phyloP scores from a whole-genome alignment of 148 eudicot species.

The Camellia lanceoleosa region DNA sequence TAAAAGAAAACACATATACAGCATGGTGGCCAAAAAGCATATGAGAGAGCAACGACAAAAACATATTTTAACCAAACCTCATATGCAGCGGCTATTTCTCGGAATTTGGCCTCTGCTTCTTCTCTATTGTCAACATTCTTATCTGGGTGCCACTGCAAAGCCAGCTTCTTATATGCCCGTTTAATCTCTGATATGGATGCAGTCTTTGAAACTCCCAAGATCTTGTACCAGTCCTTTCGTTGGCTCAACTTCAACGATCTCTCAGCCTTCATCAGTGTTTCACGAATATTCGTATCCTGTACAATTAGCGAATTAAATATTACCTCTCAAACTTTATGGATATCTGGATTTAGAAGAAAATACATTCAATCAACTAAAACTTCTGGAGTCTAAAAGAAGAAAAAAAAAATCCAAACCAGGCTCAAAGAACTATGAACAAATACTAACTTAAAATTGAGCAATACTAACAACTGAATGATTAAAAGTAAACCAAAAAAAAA shows the following conservation, averaged over 20 bases:
- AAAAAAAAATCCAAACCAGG: background rate
- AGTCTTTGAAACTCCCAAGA: constrained; percentile 75
- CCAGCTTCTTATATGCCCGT: constrained; percentile 81
- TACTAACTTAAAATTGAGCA: background rate
- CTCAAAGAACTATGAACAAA: background rate
- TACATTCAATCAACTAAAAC: background rate
- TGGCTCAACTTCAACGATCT: constrained; percentile 83
- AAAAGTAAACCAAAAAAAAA: background rate
- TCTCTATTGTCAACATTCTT: constrained; percentile 88
- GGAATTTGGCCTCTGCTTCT: constrained; percentile 84
- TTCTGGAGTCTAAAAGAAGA: background rate
- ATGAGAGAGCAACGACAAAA: background rate
- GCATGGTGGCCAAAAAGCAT: background rate
- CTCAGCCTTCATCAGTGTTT: constrained; percentile 71
- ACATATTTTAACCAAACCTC: constrained; percentile 50
- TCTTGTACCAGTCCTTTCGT: constrained; percentile 98
- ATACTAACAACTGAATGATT: background rate
- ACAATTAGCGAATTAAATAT: constrained; percentile 12
- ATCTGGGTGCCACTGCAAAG: constrained; percentile 98
- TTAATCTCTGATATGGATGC: constrained; percentile 75
- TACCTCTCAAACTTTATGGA: background rate
- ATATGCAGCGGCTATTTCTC: constrained; percentile 93
- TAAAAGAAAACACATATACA: background rate
- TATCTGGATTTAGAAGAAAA: constrained; percentile 4
- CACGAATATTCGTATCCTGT: constrained; percentile 80